Evolutionary conservation across 345 rosid genomes (phyloP).

Genomic region (Populus euphratica): DNA sequence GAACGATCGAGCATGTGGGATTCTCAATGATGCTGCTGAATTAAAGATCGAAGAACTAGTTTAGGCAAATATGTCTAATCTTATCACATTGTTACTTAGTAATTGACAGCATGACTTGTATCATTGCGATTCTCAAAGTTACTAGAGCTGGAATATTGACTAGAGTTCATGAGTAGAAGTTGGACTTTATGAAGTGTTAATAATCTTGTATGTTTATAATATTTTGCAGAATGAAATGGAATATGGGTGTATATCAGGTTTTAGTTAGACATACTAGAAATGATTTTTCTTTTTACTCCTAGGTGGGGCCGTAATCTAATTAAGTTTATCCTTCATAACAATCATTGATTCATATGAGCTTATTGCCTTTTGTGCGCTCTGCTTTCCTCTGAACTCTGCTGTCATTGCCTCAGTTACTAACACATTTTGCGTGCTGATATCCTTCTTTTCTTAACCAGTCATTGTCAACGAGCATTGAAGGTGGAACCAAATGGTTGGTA

Average conservation of each 20-base stretch:
- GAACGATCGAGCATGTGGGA: background rate
- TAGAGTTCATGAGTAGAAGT: background rate
- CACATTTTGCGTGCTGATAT: background rate
- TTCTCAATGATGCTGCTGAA: background rate
- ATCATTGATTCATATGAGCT: background rate
- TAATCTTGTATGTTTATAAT: background rate
- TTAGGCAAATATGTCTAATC: background rate
- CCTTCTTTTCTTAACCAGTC: constrained; percentile 42
- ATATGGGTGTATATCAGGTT: background rate
- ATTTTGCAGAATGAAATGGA: background rate
- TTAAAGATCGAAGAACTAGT: background rate
- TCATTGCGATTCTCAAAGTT: background rate
- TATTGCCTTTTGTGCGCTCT: background rate
- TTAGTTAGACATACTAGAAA: background rate
- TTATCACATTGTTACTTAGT: background rate
- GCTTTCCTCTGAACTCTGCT: background rate
- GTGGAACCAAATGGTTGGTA: constrained; percentile 91
- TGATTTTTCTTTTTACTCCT: background rate
- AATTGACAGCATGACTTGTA: background rate
- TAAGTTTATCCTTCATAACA: background rate
- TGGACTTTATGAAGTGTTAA: background rate
- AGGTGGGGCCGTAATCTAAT: background rate
- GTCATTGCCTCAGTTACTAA: background rate
- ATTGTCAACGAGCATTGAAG: constrained; percentile 72
- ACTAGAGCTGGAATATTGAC: background rate